Evolutionary conservation across 2,329 filamentous ascomycete genomes (phyloP).

Genomic region (Penicillium oxalicum): DNA sequence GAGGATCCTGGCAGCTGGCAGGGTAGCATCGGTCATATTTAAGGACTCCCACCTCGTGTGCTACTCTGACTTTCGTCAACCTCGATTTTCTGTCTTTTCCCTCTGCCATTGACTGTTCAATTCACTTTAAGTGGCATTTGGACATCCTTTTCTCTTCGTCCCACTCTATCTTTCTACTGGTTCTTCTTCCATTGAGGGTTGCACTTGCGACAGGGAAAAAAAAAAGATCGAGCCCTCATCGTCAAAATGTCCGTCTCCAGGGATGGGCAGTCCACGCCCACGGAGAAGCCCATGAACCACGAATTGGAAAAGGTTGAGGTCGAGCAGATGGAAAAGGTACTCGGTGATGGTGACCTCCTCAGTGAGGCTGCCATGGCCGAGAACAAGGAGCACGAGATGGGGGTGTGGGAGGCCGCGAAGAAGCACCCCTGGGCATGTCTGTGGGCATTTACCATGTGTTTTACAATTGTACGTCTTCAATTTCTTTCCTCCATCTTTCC

Average conservation of each 20-base stretch:
- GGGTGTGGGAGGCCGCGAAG: conserved; percentile 35
- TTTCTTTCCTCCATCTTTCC: background rate
- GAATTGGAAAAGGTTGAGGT: conserved; percentile 17
- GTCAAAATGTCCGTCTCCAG: background rate
- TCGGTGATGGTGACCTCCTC: conserved; percentile 36
- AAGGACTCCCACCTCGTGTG: too few species aligned
- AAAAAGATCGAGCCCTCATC: too few species aligned
- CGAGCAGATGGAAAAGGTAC: conserved; percentile 28
- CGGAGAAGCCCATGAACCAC: background rate
- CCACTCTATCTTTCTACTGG: too few species aligned
- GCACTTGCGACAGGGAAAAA: too few species aligned
- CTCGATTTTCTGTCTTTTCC: too few species aligned
- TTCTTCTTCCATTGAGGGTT: too few species aligned
- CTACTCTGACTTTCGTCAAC: too few species aligned
- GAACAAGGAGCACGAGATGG: conserved; percentile 41
- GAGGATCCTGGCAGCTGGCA: too few species aligned
- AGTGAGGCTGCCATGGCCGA: conserved; percentile 41
- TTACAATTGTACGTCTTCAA: conserved; percentile 42
- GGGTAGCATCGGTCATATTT: too few species aligned
- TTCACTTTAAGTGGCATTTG: too few species aligned
- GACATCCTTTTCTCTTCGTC: too few species aligned
- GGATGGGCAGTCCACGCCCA: background rate
- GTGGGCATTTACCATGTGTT: conserved; percentile 48
- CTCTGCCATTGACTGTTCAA: too few species aligned
- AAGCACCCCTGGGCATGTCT: conserved; percentile 43